phyloP scores from a whole-genome alignment of 108 stramenopile species.

The Parmales sp. region DNA sequence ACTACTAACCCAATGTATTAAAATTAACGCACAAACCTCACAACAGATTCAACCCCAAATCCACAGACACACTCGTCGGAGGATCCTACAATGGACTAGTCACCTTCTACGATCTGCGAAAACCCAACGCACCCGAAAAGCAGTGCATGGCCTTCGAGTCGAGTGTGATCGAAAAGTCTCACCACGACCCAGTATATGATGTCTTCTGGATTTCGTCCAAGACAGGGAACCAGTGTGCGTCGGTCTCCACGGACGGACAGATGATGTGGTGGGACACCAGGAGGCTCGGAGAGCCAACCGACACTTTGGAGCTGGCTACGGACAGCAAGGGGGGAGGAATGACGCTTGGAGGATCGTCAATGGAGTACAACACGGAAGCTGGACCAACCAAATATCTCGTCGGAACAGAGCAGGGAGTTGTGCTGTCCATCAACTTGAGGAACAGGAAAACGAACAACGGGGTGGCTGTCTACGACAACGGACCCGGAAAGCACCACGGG shows the following conservation, averaged over 20 bases:
- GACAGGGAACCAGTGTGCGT: constrained; percentile 71
- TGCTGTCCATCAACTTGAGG: constrained; percentile 58
- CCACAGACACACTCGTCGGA: constrained; percentile 57
- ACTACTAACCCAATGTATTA: no score
- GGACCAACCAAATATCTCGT: constrained; percentile 75
- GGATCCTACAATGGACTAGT: constrained; percentile 80
- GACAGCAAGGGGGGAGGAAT: constrained; percentile 54
- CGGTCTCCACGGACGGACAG: constrained; percentile 70
- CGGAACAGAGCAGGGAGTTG: constrained; percentile 78
- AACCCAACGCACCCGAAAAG: constrained; percentile 31
- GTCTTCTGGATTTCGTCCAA: constrained; percentile 78
- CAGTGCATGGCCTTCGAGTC: constrained; percentile 50
- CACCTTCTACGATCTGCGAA: constrained; percentile 65
- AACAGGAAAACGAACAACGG: constrained; percentile 73
- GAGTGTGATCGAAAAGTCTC: constrained; percentile 66
- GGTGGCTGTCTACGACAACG: constrained; percentile 61
- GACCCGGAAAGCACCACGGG: constrained; percentile 69
- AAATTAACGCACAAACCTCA: no score
- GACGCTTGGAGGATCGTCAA: constrained; percentile 57
- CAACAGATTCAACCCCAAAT: constrained; percentile 80
- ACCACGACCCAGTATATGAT: constrained; percentile 81
- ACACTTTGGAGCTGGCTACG: constrained; percentile 41
- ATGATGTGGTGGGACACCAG: constrained; percentile 86
- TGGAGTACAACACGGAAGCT: constrained; percentile 79
- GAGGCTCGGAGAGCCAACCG: constrained; percentile 60